Evolutionary conservation across 2,329 filamentous ascomycete species (phyloP).

Genomic region (Aspergillus sp.): DNA sequence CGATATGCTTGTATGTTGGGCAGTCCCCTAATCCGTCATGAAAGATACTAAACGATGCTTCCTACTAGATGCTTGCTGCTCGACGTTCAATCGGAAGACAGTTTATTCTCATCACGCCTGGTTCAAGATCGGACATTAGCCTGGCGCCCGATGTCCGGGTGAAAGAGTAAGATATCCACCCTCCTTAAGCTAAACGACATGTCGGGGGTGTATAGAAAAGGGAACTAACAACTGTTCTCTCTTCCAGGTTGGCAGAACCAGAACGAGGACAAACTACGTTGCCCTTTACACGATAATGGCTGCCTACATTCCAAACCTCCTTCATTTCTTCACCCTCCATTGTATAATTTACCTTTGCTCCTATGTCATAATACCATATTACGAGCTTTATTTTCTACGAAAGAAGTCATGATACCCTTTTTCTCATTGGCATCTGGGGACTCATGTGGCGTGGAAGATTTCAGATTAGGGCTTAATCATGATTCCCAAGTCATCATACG

Average conservation of each 20-base stretch:
- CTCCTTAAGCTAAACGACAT: neutral
- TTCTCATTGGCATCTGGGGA: too few species aligned
- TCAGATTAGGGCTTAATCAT: too few species aligned
- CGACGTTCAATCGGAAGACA: constrained; percentile 82
- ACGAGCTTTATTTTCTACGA: too few species aligned
- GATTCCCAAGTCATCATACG: too few species aligned
- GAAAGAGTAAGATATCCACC: constrained; percentile 31
- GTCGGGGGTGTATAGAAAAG: neutral
- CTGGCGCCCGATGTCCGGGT: constrained; percentile 39
- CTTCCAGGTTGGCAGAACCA: constrained; percentile 35
- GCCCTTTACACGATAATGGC: constrained; percentile 16
- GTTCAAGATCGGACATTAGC: constrained; percentile 58
- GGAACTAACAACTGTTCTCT: constrained; percentile 5
- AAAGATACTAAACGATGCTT: constrained; percentile 14
- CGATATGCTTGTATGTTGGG: constrained; percentile 71
- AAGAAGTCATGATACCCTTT: too few species aligned
- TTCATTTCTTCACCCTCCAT: too few species aligned
- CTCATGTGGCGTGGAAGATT: too few species aligned
- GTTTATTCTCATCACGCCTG: constrained; percentile 94
- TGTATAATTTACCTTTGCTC: too few species aligned
- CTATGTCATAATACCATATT: too few species aligned
- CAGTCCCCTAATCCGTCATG: neutral
- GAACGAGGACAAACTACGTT: constrained; percentile 39
- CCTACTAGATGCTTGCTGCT: constrained; percentile 66
- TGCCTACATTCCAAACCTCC: too few species aligned